These are phyloP conservation scores for Cryptococcus maquisensis DNA, from an alignment of 1,284 basidiomycete genomes.

Conservation along the genomic window DNA sequence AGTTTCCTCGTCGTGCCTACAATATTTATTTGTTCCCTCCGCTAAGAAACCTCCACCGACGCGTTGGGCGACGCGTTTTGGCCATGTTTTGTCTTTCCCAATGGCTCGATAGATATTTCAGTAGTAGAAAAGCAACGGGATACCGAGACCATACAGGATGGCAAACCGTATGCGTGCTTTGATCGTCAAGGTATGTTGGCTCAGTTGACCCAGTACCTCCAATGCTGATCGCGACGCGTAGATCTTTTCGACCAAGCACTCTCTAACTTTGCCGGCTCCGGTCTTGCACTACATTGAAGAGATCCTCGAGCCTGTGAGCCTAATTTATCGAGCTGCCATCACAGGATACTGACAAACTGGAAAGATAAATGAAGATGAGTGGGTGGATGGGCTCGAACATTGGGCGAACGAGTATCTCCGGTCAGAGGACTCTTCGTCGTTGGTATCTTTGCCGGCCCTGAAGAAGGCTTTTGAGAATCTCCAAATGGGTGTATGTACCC, in stretches of 20 bases:
- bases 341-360: constrained; percentile 30
- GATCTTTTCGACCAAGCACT: constrained; percentile 51
- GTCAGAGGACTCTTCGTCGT: constrained; percentile 58
- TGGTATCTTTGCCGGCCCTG: constrained; percentile 54
- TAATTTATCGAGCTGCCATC: neutral
- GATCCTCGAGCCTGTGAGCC: constrained; percentile 41
- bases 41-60: neutral
- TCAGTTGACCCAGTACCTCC: neutral
- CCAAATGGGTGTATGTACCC: constrained; percentile 59
- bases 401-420: constrained; percentile 86
- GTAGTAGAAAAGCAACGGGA: neutral
- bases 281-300: constrained; percentile 47
- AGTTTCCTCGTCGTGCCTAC: neutral
- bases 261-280: constrained; percentile 46
- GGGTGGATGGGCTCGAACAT: constrained; percentile 65
- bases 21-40: neutral
- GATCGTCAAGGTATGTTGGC: constrained; percentile 44
- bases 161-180: constrained; percentile 41
- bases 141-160: constrained; percentile 19
- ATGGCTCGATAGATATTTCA: neutral
- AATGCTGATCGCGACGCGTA: constrained; percentile 14
- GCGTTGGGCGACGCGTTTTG: neutral
- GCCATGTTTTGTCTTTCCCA: neutral
- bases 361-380: constrained; percentile 60
- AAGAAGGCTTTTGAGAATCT: constrained; percentile 76